Evolutionary conservation across 2,329 filamentous ascomycete genomes (phyloP), one percentile per base, ranked within the genome.

Genomic region (Zasmidium citrigriseum): DNA sequence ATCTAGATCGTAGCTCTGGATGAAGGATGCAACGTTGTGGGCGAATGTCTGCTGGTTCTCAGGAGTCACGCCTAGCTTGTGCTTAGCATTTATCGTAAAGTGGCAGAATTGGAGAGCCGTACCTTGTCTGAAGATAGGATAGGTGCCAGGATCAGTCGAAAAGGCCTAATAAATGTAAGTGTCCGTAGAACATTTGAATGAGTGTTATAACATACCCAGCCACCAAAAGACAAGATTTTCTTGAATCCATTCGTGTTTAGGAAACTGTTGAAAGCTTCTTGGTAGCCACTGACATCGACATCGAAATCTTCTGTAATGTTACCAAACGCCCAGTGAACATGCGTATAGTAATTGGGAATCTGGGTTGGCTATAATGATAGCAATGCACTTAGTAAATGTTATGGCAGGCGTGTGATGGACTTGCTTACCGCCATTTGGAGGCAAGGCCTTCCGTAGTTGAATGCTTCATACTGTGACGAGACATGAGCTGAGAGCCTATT

Each of bases 1-100:
- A 47, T 76, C 74, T 5, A 96, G 89, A 7, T 91, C 92, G 14
- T 91, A 77, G 66, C 91, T 84, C 71, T 88, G 86, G 66, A 97
- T 79, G 34, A 96, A 64, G 14, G 50, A 74, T 14, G 77, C 29
- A 86, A 81, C 2, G 93, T 87, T 49, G 88, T 82, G 78, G 1
- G 88, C 89, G 70, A 95, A 93, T 1, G 60, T 80, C 7, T 66
- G 60, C 0, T 76, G 70, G 57, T 83, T 81, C 0, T 57, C 71
- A 1, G 68, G 63, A 59, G 53, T 68, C 3, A 77, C 69, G 16
- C 58, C n/a, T n/a, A n/a, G n/a, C n/a, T n/a, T n/a, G n/a, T n/a
- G n/a, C n/a, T n/a, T n/a, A n/a, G n/a, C n/a, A n/a, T n/a, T n/a
- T n/a, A n/a, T n/a, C n/a, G n/a, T n/a, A n/a, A n/a, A n/a, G n/a